These are phyloP conservation scores for Aspergillus olivimuriae DNA, from an alignment of 495 filamentous ascomycete species.

Conservation along the genomic window DNA sequence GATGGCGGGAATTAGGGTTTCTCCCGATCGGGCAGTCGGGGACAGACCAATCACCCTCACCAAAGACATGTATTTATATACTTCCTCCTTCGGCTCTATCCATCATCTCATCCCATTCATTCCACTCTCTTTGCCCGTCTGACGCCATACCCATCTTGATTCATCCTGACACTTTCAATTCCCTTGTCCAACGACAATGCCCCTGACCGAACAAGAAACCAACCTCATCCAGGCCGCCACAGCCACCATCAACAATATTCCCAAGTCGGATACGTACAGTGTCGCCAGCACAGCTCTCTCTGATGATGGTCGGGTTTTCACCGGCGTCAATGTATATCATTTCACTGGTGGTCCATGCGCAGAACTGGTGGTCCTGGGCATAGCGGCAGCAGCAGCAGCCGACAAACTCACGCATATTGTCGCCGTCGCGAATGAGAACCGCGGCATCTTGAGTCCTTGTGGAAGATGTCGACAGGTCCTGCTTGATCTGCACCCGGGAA, in stretches of 20 bases:
- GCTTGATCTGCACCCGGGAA: conserved; percentile 20
- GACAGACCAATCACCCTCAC: not conserved
- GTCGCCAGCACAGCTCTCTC: conserved; percentile 9
- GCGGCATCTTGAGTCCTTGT: conserved; percentile 23
- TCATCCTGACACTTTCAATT: too few relatives aligned
- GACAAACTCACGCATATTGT: conserved; percentile 15
- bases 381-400: conserved; percentile 19
- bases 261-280: conserved; percentile 8
- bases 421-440: conserved; percentile 17
- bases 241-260: conserved; percentile 8
- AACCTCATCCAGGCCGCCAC: conserved; percentile 8
- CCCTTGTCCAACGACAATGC: not conserved
- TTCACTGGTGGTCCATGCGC: conserved; percentile 28
- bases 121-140: not conserved
- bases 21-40: not conserved
- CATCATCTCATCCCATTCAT: not conserved
- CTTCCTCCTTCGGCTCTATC: not conserved
- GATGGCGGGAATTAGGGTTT: not conserved
- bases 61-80: not conserved
- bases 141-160: too few relatives aligned
- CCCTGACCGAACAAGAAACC: not conserved
- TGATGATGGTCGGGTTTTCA: conserved; percentile 13
- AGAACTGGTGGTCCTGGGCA: conserved; percentile 22
- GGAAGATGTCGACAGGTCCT: conserved; percentile 26
- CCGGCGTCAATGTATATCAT: conserved; percentile 25